These are phyloP conservation scores for Lyophyllum shimeji DNA, from an alignment of 768 basidiomycete genomes.

Conservation along the genomic window DNA sequence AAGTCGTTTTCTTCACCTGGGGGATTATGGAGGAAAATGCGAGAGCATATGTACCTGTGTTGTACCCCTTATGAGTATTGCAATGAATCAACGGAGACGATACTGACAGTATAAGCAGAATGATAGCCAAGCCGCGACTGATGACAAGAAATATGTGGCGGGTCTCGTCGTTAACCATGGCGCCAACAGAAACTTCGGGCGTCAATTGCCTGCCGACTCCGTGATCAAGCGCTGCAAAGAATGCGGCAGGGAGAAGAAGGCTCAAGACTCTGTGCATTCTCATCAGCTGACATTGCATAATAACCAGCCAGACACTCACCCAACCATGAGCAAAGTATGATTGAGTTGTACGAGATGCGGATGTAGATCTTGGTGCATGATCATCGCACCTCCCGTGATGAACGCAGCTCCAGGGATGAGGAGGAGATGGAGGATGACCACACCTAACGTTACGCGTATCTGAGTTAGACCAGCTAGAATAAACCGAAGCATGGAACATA, in stretches of 20 bases:
- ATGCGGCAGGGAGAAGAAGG: conserved; percentile 63
- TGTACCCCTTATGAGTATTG: not conserved
- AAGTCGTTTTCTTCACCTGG: conserved; percentile 57
- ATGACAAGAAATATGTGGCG: conserved; percentile 53
- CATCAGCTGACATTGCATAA: not conserved
- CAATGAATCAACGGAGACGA: not conserved
- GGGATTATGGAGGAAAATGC: conserved; percentile 70
- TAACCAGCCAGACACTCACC: conserved; percentile 38
- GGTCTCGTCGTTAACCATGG: conserved; percentile 40
- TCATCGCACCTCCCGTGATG: conserved; percentile 67
- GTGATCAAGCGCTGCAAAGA: conserved; percentile 59
- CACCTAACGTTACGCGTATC: conserved; percentile 38
- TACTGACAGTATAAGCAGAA: conserved; percentile 60
- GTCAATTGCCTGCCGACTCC: conserved; percentile 19
- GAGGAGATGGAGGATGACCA: conserved; percentile 71
- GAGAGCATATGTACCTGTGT: conserved; percentile 60
- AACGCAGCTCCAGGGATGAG: conserved; percentile 72
- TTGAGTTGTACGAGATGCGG: conserved; percentile 67
- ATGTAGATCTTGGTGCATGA: conserved; percentile 67
- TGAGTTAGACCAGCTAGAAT: not conserved
- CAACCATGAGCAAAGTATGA: conserved; percentile 66
- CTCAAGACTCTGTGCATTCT: conserved; percentile 51
- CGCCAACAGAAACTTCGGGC: conserved; percentile 16
- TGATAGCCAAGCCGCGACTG: conserved; percentile 64
- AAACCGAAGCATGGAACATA: conserved; percentile 18